Evolutionary conservation across 1,284 basidiomycete species (phyloP), one percentile per base, ranked within the genome.

Genomic region (Phellopilus nigrolimitatus): DNA sequence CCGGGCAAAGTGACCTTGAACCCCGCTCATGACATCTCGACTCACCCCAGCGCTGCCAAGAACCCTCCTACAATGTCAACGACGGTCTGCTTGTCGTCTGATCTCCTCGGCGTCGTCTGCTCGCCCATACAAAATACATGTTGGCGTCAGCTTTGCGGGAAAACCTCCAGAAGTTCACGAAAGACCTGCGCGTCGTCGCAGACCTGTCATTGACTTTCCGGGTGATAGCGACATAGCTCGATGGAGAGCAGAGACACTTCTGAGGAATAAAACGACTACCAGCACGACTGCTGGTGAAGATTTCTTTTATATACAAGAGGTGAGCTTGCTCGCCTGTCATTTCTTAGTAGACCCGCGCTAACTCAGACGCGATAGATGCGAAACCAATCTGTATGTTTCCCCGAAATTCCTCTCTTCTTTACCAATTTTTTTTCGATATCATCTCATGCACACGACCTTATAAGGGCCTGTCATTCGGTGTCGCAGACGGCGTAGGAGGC

Each of bases 111-210:
- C 49, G 19, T 57, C 66, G 9, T 34, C 24, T 5, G 9, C 15
- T 13, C 75, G 75, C 19, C 78, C 82, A 3, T 88, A 84, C 62
- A 75, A 69, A 36, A 86, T 90, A 60, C 78, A 87, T 57, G 72
- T 90, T 33, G 87, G 83, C 44, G 79, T 78, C 15, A 87, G 87
- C 62, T 92, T 88, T 79, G 83, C 84, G 36, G 82, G 84, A 36
- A 92, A 92, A 64, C 79, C 82, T 8, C 67, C 72, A 19, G 71
- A 78, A 15, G 44, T 28, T 24, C 42, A 38, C 7, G 28, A 34
- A 15, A 13, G 38, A 50, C 71, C 73, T 24, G 65, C 68, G 50
- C 52, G 57, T 15, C 63, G 64, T 28, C 68, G 67, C 42, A 61
- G 60, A 48, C 63, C 56, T 51, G 64, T 74, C 56, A 68, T 75